Evolutionary conservation across 208 protist genomes (phyloP), one percentile per base, ranked within the genome.

Genomic region (Acanthamoeba sp.): DNA sequence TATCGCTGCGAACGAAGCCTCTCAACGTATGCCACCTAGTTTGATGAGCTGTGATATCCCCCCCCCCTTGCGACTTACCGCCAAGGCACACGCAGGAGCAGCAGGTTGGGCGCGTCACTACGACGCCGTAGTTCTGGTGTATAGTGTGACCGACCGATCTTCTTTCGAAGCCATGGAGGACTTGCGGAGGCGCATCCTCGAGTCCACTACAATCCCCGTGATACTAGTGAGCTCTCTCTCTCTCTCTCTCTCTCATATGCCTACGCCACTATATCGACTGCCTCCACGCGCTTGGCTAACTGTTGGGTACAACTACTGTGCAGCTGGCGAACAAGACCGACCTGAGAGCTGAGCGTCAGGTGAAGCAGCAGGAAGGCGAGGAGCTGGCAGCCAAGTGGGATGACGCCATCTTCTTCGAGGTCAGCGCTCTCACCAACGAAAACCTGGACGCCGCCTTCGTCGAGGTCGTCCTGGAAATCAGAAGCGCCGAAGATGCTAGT

Each of bases 281-380:
- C n/a, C 36, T 32, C 0, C 18, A 55, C 9, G 73, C 22, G 20
- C 16, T 9, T 84, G 9, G 16, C 36, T 32, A 52, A 24, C 48
- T n/a, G n/a, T n/a, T n/a, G n/a, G n/a, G n/a, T n/a, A n/a, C n/a
- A n/a, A n/a, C n/a, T n/a, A n/a, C n/a, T 36, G n/a, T 24, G 40
- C 85, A 73, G 85, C 14, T 96, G 6, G 97, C 95, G 18, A 98
- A 98, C 95, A 98, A 98, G 78, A 57, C 45, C 22, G 97, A 98
- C 88, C 78, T 97, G 16, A 66, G 87, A 32, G 82, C 94, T 9
- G 85, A 97, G 48, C 95, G 96, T n/a, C 66, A 93, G 73, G 97
- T 98, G 12, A 69, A 64, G 29, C 85, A 64, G 10, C 40, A 78
- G 24, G 96, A 98, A 78, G 97, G 97, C 45, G 84, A 95, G 29